Evolutionary conservation across 2,329 filamentous ascomycete genomes (phyloP), one percentile per base, ranked within the genome.

Genomic region (Aureobasidium mangrovei): DNA sequence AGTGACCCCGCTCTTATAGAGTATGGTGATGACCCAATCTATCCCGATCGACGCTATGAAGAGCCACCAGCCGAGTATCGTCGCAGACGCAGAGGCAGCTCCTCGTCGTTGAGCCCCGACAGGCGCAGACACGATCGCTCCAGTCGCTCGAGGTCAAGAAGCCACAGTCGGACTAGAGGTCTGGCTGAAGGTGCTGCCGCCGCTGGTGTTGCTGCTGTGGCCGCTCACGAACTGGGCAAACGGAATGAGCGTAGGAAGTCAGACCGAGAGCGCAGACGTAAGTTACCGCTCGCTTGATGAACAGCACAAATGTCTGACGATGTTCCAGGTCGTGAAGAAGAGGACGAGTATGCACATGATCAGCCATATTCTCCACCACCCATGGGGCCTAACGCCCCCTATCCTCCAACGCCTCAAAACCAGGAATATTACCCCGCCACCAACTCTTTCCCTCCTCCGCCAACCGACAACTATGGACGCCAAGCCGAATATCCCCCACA

Each of bases 1-100:
- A 73, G 70, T 69, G 71, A 76, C 63, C 69, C 71, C 63, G 75
- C 72, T 57, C 68, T 84, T 67, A 81, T 84, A 69, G 81, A 83
- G 65, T 84, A 85, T 66, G 82, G 81, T 59, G 74, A 77, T 64
- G 77, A 80, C 63, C 81, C 81, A 6, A 79, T 84, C 53, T 76
- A 80, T 60, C 76, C 78, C 61, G n/a, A 38, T 18, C 79, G 79
- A 57, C 61, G 70, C 57, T 64, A 66, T 57, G 69, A 72, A 47
- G 68, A 70, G 48, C 69, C 70, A 60, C 70, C 70, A 31, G 70
- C 69, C 41, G 67, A 67, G 45, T 67, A 71, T 55, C 66, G 70
- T 45, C 66, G 76, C 63, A 57, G 70, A 63, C 64, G 74, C 70
- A 62, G 74, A 63, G 59, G 72, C 61, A 68, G 69, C 9, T 74